A percentile compares a stretch with the other conserved stretches of the same genome.
Evolutionary conservation across 179 eudicot species (phyloP).

Genomic region (Spergularia azorica): DNA sequence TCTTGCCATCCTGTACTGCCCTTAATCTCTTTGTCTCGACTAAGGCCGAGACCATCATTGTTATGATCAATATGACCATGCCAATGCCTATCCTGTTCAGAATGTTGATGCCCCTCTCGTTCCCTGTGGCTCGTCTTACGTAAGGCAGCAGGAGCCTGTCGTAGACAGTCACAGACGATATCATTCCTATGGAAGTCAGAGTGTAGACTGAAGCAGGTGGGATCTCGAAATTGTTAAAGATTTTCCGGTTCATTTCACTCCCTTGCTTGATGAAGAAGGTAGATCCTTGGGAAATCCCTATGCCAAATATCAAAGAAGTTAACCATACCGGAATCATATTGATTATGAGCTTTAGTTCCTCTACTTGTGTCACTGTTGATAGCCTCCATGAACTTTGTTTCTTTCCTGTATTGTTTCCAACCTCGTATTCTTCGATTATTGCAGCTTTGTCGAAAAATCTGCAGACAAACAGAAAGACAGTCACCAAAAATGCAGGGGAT

Average conservation of each 20-base stretch:
- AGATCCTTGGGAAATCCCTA: conserved; percentile 48
- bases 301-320: conserved; percentile 49
- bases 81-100: conserved; percentile 81
- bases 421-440: conserved; percentile 35
- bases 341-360: conserved; percentile 55
- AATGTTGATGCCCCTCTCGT: conserved; percentile 72
- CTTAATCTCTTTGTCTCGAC: conserved; percentile 49
- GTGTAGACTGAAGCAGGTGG: conserved; percentile 59
- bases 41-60: conserved; percentile 66
- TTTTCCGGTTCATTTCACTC: conserved; percentile 41
- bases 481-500: neutral
- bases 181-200: conserved; percentile 46
- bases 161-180: conserved; percentile 38
- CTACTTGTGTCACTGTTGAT: conserved; percentile 64
- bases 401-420: neutral
- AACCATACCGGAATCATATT: conserved; percentile 63
- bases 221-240: conserved; percentile 38
- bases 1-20: conserved; percentile 6
- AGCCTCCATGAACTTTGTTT: conserved; percentile 57
- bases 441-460: conserved; percentile 34
- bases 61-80: conserved; percentile 46
- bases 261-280: conserved; percentile 74
- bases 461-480: neutral
- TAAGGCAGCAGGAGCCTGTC: conserved; percentile 57
- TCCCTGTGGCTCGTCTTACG: conserved; percentile 49